phyloP scores from a whole-genome alignment of 352 stramenopile genomes.

The Phytophthora capsici region DNA sequence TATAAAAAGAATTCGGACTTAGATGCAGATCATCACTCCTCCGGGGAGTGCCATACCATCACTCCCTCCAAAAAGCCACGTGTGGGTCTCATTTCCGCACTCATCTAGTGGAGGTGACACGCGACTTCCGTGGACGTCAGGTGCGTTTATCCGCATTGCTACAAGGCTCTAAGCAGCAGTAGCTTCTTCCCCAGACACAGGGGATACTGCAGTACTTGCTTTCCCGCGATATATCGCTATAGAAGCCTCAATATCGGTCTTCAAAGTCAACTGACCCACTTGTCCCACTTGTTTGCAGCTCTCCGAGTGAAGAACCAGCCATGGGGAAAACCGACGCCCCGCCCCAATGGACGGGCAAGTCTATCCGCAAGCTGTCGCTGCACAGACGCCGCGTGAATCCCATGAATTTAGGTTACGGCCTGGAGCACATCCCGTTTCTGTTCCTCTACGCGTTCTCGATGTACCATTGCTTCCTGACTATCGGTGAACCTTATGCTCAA shows the following conservation, averaged over 20 bases:
- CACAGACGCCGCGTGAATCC: slow-evolving; percentile 63
- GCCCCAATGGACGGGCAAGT: slow-evolving; percentile 74
- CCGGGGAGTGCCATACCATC: slow-evolving; percentile 2
- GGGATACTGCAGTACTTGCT: neutral
- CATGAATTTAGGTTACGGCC: slow-evolving; percentile 66
- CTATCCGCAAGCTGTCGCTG: slow-evolving; percentile 72
- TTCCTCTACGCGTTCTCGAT: slow-evolving; percentile 75
- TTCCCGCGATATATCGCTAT: neutral
- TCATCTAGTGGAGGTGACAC: slow-evolving; percentile 13
- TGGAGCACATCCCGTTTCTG: slow-evolving; percentile 76
- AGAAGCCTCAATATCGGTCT: neutral
- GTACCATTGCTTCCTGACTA: slow-evolving; percentile 70
- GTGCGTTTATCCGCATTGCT: neutral
- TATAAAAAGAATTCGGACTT: neutral
- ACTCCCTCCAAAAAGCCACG: slow-evolving; percentile 13
- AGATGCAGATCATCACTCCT: neutral
- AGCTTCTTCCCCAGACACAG: slow-evolving; percentile 1
- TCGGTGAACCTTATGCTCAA: slow-evolving; percentile 75
- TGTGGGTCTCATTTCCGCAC: slow-evolving; percentile 25
- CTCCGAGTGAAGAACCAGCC: slow-evolving; percentile 5
- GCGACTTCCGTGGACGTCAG: slow-evolving; percentile 12
- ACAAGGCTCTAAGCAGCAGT: neutral
- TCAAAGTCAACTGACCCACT: slow-evolving; percentile 15
- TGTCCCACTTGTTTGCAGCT: slow-evolving; percentile 7
- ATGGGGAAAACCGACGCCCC: slow-evolving; percentile 48